phyloP scores from a whole-genome alignment of 805 yeast genomes.

The Saccharomycopsis malanga region DNA sequence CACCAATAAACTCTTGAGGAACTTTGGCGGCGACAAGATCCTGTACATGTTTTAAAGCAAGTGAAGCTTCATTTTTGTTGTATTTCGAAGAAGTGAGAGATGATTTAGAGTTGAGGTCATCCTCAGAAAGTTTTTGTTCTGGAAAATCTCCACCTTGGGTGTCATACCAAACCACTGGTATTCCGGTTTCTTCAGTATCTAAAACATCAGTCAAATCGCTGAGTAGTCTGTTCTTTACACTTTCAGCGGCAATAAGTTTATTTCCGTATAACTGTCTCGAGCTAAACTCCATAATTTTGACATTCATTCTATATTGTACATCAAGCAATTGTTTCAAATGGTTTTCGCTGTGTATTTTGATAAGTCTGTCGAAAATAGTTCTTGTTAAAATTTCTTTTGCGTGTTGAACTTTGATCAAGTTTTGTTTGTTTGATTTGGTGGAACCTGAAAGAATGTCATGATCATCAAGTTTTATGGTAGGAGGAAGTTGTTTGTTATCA shows the following conservation, averaged over 20 bases:
- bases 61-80: slow-evolving; percentile 68
- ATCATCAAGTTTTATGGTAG: slow-evolving; percentile 64
- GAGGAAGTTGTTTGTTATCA: slow-evolving; percentile 87
- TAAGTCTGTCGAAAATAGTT: slow-evolving; percentile 78
- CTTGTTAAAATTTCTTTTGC: slow-evolving; percentile 43
- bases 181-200: slow-evolving; percentile 46
- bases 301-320: slow-evolving; percentile 85
- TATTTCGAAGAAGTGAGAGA: slow-evolving; percentile 38
- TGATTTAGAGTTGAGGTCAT: slow-evolving; percentile 20
- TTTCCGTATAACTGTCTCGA: slow-evolving; percentile 59
- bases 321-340: slow-evolving; percentile 52
- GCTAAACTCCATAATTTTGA: slow-evolving; percentile 69
- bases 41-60: slow-evolving; percentile 52
- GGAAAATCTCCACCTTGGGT: slow-evolving; percentile 85
- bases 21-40: slow-evolving; percentile 49
- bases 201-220: slow-evolving; percentile 47
- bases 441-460: slow-evolving; percentile 25
- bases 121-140: slow-evolving; percentile 40
- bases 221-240: slow-evolving; percentile 47
- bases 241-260: slow-evolving; percentile 51
- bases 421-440: background rate
- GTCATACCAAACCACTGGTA: slow-evolving; percentile 74
- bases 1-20: slow-evolving; percentile 54
- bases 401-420: background rate
- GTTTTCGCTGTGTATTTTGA: slow-evolving; percentile 38